These are phyloP conservation scores for Saussurea involucrata DNA, from an alignment of 129 eudicot species.

Conservation along the genomic window DNA sequence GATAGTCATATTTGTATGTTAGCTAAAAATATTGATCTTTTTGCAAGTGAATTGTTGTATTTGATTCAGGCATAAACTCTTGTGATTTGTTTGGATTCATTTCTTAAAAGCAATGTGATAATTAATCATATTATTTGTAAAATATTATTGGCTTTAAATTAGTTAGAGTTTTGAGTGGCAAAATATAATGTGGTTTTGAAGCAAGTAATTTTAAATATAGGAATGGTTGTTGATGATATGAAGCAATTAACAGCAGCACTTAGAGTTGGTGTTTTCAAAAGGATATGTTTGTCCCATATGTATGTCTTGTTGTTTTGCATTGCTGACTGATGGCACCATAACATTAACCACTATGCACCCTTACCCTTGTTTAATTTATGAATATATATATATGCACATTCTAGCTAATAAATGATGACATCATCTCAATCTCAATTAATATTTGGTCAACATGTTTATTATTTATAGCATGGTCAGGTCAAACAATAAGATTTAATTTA, in stretches of 20 bases:
- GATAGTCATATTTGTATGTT: neutral
- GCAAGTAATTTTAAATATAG: neutral
- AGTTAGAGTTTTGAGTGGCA: conserved; percentile 20
- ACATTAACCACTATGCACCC: neutral
- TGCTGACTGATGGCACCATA: conserved; percentile 26
- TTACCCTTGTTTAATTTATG: neutral
- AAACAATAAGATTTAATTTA: neutral
- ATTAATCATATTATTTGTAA: too few species aligned
- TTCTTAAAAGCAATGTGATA: neutral
- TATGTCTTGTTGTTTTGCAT: conserved; percentile 14
- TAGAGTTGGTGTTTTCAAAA: conserved; percentile 14
- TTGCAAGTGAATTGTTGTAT: neutral
- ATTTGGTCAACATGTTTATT: conserved; percentile 14
- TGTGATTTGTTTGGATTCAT: neutral
- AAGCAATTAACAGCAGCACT: neutral
- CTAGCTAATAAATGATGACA: neutral
- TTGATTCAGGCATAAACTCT: neutral
- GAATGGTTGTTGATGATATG: neutral
- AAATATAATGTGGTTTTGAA: neutral
- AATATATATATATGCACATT: neutral
- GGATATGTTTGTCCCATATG: conserved; percentile 30
- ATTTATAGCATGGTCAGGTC: conserved; percentile 5
- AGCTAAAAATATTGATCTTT: neutral
- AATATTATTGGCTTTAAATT: neutral
- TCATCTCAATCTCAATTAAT: neutral